Evolutionary conservation across 2,329 filamentous ascomycete species (phyloP).

Genomic region (Leptoxyphium fumago): DNA sequence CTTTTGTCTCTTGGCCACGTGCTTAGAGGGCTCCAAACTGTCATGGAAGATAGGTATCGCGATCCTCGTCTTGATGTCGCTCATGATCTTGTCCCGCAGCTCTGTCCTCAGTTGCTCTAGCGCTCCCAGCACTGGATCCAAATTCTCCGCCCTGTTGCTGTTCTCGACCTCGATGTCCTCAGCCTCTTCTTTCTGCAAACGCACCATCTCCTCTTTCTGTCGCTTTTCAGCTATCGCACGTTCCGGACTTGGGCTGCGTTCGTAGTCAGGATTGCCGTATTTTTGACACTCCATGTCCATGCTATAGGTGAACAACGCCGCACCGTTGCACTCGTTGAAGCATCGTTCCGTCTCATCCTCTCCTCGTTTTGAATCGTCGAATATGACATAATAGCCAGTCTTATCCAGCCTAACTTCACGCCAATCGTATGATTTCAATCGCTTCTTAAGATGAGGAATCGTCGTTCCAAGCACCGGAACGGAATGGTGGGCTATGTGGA

Average conservation of each 20-base stretch:
- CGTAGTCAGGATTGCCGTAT: conserved; percentile 50
- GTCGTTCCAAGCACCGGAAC: conserved; percentile 80
- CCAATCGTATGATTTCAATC: conserved; percentile 69
- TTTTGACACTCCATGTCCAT: conserved; percentile 81
- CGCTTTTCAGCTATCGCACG: conserved; percentile 33
- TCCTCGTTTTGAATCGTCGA: conserved; percentile 62
- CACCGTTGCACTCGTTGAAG: conserved; percentile 62
- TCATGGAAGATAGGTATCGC: conserved; percentile 68
- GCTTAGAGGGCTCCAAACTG: conserved; percentile 68
- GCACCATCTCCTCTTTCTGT: conserved; percentile 51
- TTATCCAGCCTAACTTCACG: conserved; percentile 71
- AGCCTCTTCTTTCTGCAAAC: conserved; percentile 57
- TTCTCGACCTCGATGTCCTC: conserved; percentile 83
- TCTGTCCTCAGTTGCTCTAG: conserved; percentile 65
- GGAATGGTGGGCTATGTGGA: conserved; percentile 74
- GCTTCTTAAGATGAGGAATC: conserved; percentile 77
- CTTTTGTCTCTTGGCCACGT: conserved; percentile 62
- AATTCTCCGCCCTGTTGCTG: conserved; percentile 66
- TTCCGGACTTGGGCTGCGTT: conserved; percentile 38
- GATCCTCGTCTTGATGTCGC: conserved; percentile 77
- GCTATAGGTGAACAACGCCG: conserved; percentile 76
- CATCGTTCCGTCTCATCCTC: conserved; percentile 71
- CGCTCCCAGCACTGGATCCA: conserved; percentile 82
- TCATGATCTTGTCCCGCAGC: conserved; percentile 71
- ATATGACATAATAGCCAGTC: conserved; percentile 83